A percentile compares a stretch with the other conserved stretches of the same genome.
Conservation (phyloP, 2,329 filamentous ascomycete species). For the Phaeosphaeria sp. region DNA sequence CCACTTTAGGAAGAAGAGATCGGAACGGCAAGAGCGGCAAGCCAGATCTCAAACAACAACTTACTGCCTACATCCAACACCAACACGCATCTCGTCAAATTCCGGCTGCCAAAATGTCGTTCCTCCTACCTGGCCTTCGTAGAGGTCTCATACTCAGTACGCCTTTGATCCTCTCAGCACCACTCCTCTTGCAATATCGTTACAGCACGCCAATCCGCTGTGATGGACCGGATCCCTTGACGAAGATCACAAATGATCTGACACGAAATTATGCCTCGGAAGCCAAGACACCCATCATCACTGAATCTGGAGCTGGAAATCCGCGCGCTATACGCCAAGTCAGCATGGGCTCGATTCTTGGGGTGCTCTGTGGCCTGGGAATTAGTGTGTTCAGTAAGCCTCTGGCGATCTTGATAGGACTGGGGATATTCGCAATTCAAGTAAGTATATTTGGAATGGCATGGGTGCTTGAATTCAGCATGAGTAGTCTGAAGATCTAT, state of each 20-base stretch:
- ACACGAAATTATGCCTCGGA: conserved; percentile 45
- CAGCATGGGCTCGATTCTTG: conserved; percentile 56
- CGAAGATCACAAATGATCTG: conserved; percentile 50
- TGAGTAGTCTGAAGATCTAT: neutral
- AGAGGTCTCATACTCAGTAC: conserved; percentile 46
- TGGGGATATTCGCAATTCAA: conserved; percentile 69
- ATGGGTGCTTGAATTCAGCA: neutral
- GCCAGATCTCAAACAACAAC: conserved; percentile 18
- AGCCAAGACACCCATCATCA: conserved; percentile 48
- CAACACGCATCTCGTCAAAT: conserved; percentile 10
- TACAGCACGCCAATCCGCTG: conserved; percentile 43
- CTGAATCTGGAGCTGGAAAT: conserved; percentile 50
- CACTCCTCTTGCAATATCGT: conserved; percentile 36
- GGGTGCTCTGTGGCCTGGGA: conserved; percentile 61
- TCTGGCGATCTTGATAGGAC: conserved; percentile 70
- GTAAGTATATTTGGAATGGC: conserved; percentile 59
- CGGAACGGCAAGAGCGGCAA: neutral
- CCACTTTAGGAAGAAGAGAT: neutral
- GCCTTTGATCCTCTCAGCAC: conserved; percentile 43
- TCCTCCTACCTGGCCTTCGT: conserved; percentile 49
- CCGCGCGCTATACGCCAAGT: conserved; percentile 53
- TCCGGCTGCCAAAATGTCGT: conserved; percentile 40
- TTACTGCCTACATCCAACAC: conserved; percentile 25
- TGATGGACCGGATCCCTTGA: conserved; percentile 42
- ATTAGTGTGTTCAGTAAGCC: conserved; percentile 75